phyloP scores from a whole-genome alignment of 179 eudicot species.

The Carnegiea gigantea region DNA sequence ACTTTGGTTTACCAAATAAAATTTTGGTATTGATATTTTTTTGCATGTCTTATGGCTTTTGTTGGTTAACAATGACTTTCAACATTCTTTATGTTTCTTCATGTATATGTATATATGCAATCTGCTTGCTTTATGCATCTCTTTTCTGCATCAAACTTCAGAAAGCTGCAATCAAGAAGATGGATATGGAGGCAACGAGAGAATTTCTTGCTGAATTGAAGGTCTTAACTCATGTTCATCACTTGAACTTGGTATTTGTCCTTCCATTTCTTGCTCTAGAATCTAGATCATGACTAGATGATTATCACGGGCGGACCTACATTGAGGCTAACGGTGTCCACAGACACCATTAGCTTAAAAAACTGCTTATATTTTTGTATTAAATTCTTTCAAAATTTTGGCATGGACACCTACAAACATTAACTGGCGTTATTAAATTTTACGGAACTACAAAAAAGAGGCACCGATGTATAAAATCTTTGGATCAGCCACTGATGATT shows the following conservation, averaged over 20 bases:
- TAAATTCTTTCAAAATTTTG: too few relatives aligned
- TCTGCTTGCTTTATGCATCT: background rate
- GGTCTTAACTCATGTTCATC: conserved; percentile 69
- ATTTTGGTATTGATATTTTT: background rate
- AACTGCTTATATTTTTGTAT: too few relatives aligned
- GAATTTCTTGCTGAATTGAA: conserved; percentile 73
- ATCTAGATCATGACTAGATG: background rate
- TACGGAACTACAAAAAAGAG: too few relatives aligned
- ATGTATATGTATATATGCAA: background rate
- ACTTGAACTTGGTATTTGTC: conserved; percentile 55
- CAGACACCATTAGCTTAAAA: too few relatives aligned
- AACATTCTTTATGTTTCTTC: background rate
- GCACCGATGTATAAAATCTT: too few relatives aligned
- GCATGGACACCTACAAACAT: too few relatives aligned
- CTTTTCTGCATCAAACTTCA: conserved; percentile 22
- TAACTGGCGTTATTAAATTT: too few relatives aligned
- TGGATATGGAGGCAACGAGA: conserved; percentile 57
- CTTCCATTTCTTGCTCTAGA: background rate
- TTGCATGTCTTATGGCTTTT: background rate
- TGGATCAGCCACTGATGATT: too few relatives aligned
- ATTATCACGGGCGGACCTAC: too few relatives aligned
- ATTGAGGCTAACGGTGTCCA: too few relatives aligned
- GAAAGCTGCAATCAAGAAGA: conserved; percentile 72
- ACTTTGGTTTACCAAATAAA: background rate
- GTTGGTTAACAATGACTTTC: background rate